These are phyloP conservation scores for Fusarium secorum DNA, from an alignment of 2,329 filamentous ascomycete species.

Conservation along the genomic window DNA sequence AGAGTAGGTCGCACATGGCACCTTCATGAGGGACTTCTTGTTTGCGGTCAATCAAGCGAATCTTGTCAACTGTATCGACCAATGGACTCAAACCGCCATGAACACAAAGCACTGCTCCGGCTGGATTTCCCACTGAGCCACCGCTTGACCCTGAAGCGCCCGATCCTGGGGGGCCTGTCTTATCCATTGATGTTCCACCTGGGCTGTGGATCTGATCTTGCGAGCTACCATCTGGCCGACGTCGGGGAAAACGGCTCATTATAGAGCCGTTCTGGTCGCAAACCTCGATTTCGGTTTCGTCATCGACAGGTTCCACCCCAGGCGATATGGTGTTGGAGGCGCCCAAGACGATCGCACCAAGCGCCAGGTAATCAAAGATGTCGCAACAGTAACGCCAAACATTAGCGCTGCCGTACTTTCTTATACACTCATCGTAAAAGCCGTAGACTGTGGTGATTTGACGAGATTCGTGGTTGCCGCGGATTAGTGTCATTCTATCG, in stretches of 20 bases:
- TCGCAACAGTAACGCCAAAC: constrained; percentile 98
- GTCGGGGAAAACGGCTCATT: constrained; percentile 74
- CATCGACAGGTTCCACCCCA: constrained; percentile 62
- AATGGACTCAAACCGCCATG: constrained; percentile 92
- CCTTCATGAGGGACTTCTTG: constrained; percentile 99
- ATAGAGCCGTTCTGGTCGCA: constrained; percentile 84
- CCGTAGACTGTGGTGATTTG: constrained; percentile 98
- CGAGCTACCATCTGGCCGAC: constrained; percentile 41
- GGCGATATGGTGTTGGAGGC: constrained; percentile 71
- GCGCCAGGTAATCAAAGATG: constrained; percentile 94
- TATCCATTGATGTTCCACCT: constrained; percentile 41
- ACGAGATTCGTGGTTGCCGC: constrained; percentile 94
- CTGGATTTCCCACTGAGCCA: constrained; percentile 70
- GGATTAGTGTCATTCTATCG: constrained; percentile 94
- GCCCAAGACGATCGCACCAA: constrained; percentile 90
- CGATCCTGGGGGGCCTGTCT: constrained; percentile 78
- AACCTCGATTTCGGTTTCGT: constrained; percentile 91
- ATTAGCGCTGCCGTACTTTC: constrained; percentile 96
- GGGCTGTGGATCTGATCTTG: constrained; percentile 43
- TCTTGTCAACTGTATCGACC: constrained; percentile 94
- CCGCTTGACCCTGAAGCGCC: constrained; percentile 76
- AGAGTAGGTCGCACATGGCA: constrained; percentile 97
- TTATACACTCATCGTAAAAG: constrained; percentile 96
- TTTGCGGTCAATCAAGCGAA: constrained; percentile 91
- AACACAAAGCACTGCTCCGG: constrained; percentile 90